These are phyloP conservation scores for Vigna trinervia DNA, from an alignment of 306 rosid genomes.

Conservation along the genomic window DNA sequence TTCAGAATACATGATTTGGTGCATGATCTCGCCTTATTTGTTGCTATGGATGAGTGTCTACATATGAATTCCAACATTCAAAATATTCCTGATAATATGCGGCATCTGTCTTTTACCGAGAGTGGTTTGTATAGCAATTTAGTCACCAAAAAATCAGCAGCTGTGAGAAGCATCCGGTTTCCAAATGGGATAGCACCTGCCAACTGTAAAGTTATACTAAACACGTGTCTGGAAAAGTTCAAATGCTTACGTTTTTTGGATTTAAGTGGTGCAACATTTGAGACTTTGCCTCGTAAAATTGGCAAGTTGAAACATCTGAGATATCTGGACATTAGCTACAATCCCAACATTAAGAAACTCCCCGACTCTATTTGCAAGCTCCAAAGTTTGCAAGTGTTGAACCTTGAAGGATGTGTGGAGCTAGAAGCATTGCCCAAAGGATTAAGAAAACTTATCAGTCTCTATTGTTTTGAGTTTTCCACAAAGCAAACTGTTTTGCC, in stretches of 20 bases:
- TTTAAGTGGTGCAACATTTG: not conserved
- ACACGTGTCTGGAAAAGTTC: not conserved
- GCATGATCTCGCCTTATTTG: not conserved
- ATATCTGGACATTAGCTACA: not conserved
- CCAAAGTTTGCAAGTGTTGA: not conserved
- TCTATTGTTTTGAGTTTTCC: not conserved
- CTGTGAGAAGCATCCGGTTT: not conserved
- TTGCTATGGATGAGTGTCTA: not conserved
- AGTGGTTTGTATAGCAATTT: too few relatives aligned
- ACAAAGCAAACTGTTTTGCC: not conserved
- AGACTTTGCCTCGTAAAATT: not conserved
- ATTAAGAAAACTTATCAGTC: too few relatives aligned
- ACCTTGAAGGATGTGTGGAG: rapidly evolving
- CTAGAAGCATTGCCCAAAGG: not conserved
- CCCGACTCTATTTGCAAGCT: not conserved
- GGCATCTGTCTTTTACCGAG: not conserved
- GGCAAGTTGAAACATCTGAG: not conserved
- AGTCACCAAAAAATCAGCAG: not conserved
- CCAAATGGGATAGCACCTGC: not conserved
- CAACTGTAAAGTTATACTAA: not conserved
- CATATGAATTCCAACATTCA: not conserved
- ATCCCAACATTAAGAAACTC: not conserved
- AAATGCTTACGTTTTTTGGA: not conserved
- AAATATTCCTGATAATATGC: not conserved
- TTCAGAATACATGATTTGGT: not conserved